A percentile compares a stretch with the other conserved stretches of the same genome.
Evolutionary conservation across 371 early-diverging fungal genomes (phyloP).

Genomic region (Lichtheimia hyalospora): DNA sequence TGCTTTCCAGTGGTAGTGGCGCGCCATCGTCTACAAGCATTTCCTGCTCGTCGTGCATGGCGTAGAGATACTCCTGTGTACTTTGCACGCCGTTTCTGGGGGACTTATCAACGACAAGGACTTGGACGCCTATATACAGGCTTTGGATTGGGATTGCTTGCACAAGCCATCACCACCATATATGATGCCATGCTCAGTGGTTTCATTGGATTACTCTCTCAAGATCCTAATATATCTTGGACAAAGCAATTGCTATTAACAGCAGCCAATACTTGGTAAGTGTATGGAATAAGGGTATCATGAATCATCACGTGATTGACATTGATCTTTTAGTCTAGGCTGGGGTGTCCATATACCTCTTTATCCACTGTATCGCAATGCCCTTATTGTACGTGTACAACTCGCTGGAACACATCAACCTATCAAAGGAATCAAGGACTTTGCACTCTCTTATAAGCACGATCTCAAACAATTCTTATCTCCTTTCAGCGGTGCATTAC

Average conservation of each 20-base stretch:
- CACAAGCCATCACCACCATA: constrained; percentile 53
- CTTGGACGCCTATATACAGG: constrained; percentile 56
- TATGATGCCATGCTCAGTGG: constrained; percentile 45
- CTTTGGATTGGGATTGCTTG: constrained; percentile 55
- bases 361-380: constrained; percentile 56
- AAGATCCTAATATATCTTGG: too few relatives aligned
- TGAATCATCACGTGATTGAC: too few relatives aligned
- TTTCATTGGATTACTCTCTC: not conserved
- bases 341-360: constrained; percentile 44
- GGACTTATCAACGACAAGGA: constrained; percentile 38
- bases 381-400: constrained; percentile 56
- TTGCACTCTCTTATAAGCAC: constrained; percentile 40
- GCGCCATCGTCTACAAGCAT: constrained; percentile 47
- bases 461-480: constrained; percentile 42
- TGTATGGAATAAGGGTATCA: too few relatives aligned
- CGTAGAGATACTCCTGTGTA: constrained; percentile 42
- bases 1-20: constrained; percentile 62
- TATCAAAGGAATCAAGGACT: constrained; percentile 20
- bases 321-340: not conserved
- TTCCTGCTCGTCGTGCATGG: constrained; percentile 18
- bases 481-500: constrained; percentile 21
- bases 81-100: constrained; percentile 30
- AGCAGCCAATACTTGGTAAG: constrained; percentile 8
- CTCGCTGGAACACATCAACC: constrained; percentile 19
- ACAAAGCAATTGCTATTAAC: not conserved